Percentiles rank a stretch among this genome's conserved stretches.
phyloP scores from a whole-genome alignment of 2,329 filamentous ascomycete genomes.

The Colletotrichum cuscutae region DNA sequence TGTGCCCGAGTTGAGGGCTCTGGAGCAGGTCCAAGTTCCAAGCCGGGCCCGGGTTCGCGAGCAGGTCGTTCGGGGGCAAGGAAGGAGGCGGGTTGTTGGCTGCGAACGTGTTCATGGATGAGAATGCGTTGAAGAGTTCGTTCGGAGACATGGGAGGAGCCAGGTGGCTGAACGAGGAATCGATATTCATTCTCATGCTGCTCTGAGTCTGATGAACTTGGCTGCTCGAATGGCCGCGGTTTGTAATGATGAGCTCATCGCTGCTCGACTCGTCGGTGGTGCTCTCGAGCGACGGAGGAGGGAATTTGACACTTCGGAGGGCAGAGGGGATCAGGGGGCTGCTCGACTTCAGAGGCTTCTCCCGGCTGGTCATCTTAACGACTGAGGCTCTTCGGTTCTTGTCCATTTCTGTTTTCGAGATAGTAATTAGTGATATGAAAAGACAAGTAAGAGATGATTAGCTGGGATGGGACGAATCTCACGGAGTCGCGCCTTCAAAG shows the following conservation, averaged over 20 bases:
- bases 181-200: background rate
- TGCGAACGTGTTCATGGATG: background rate
- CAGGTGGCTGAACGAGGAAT: background rate
- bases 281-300: background rate
- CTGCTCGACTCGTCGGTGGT: background rate
- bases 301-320: background rate
- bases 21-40: background rate
- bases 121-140: background rate
- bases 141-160: background rate
- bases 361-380: background rate
- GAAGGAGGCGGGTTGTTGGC: background rate
- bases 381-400: slow-evolving; percentile 21
- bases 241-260: background rate
- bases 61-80: background rate
- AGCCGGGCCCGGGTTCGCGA: background rate
- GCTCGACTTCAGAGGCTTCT: background rate
- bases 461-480: background rate
- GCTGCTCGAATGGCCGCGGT: background rate
- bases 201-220: background rate
- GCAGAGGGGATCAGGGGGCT: background rate
- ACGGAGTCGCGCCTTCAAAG: slow-evolving; percentile 15
- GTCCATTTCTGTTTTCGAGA: slow-evolving; percentile 5
- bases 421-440: background rate
- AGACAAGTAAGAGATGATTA: background rate
- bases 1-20: background rate